These are phyloP conservation scores for Flaveria ramosissima DNA, from an alignment of 129 eudicot genomes.

Conservation along the genomic window DNA sequence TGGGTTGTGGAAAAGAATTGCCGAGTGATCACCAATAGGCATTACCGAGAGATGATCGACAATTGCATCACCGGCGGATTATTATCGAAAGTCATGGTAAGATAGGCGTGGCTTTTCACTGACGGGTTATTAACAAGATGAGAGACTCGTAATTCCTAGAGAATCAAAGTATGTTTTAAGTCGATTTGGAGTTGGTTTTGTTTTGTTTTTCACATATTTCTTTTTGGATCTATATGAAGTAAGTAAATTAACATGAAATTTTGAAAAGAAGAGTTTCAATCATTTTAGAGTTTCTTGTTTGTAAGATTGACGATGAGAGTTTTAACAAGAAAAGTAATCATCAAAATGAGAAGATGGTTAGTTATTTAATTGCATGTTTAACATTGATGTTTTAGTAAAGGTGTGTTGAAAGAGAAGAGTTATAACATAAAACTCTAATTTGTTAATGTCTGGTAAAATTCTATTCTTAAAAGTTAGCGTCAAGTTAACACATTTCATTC, in stretches of 20 bases:
- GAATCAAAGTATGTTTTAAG: too few relatives aligned
- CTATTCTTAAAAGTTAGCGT: background rate
- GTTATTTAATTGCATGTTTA: slow-evolving; percentile 10
- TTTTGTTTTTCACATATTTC: background rate
- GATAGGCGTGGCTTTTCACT: too few relatives aligned
- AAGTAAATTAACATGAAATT: background rate
- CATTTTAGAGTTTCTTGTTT: background rate
- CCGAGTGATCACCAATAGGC: too few relatives aligned
- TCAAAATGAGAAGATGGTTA: slow-evolving; percentile 12
- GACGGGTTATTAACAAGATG: too few relatives aligned
- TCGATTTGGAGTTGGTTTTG: too few relatives aligned
- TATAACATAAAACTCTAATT: background rate
- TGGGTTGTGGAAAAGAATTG: too few relatives aligned
- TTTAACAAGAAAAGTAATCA: slow-evolving; percentile 13
- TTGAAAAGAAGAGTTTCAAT: background rate
- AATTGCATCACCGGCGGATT: too few relatives aligned
- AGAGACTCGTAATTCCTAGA: too few relatives aligned
- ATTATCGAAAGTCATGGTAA: too few relatives aligned
- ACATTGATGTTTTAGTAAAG: slow-evolving; percentile 12
- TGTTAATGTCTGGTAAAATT: slow-evolving; percentile 13
- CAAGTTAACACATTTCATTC: background rate
- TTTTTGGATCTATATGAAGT: background rate
- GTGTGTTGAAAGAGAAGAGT: background rate
- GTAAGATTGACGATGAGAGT: slow-evolving; percentile 6
- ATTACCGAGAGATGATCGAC: too few relatives aligned